A percentile compares a stretch with the other conserved stretches of the same genome.
These are phyloP conservation scores for Teratosphaeriaceae sp. DNA, from an alignment of 2,329 filamentous ascomycete genomes.

Conservation along the genomic window DNA sequence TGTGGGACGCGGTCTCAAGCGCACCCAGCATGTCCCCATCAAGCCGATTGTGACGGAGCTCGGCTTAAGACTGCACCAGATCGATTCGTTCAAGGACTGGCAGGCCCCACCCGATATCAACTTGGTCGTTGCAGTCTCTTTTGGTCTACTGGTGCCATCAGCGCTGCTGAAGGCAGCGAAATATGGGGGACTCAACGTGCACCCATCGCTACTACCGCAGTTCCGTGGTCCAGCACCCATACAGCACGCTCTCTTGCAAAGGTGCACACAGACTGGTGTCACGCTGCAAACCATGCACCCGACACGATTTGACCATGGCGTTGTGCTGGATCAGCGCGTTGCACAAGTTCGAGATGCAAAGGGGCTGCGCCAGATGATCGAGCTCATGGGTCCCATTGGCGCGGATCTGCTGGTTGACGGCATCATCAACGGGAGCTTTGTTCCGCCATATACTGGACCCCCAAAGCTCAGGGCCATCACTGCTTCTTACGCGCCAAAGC, in stretches of 20 bases:
- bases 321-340: constrained; percentile 68
- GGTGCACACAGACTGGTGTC: constrained; percentile 60
- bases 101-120: constrained; percentile 57
- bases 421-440: constrained; percentile 57
- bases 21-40: constrained; percentile 66
- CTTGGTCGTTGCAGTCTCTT: constrained; percentile 86
- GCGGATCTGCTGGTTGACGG: constrained; percentile 63
- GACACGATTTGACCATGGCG: constrained; percentile 69
- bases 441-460: constrained; percentile 54
- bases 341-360: constrained; percentile 44
- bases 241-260: constrained; percentile 69
- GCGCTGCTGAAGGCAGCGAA: constrained; percentile 62
- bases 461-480: background rate
- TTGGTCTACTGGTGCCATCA: constrained; percentile 79
- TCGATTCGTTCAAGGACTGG: constrained; percentile 81
- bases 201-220: constrained; percentile 75
- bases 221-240: constrained; percentile 82
- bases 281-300: constrained; percentile 82
- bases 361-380: constrained; percentile 46
- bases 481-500: constrained; percentile 61
- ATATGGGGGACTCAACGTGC: constrained; percentile 88
- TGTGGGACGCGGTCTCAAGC: constrained; percentile 61
- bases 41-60: constrained; percentile 58
- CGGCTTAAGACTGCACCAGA: constrained; percentile 61
- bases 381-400: constrained; percentile 56